phyloP scores from a whole-genome alignment of 768 basidiomycete species.

The Paxillus involutus region DNA sequence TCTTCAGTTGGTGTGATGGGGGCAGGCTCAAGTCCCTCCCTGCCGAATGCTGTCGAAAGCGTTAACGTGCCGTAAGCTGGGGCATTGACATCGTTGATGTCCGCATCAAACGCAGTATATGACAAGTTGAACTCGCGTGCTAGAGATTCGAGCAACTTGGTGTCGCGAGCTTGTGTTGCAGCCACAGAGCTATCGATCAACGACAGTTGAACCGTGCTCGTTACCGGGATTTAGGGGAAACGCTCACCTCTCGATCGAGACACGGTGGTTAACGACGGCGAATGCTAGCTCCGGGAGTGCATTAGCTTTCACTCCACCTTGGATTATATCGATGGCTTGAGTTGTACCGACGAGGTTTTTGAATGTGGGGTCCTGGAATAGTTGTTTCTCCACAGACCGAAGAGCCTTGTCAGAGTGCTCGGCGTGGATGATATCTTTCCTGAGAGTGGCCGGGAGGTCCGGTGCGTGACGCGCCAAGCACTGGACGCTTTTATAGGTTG shows the following conservation, averaged over 20 bases:
- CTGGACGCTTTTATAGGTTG: constrained; percentile 58
- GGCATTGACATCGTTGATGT: constrained; percentile 33
- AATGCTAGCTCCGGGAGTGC: constrained; percentile 75
- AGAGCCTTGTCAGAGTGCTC: constrained; percentile 51
- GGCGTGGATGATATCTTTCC: constrained; percentile 48
- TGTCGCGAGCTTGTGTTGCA: constrained; percentile 45
- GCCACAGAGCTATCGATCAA: constrained; percentile 33
- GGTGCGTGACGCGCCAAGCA: constrained; percentile 68
- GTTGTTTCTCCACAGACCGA: constrained; percentile 45
- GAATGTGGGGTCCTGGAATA: constrained; percentile 38
- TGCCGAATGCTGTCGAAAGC: constrained; percentile 47
- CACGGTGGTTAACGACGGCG: constrained; percentile 72
- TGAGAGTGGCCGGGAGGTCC: constrained; percentile 47
- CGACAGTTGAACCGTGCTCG: background rate
- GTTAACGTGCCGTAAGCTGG: constrained; percentile 46
- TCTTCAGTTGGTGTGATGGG: constrained; percentile 51
- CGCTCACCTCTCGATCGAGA: constrained; percentile 56
- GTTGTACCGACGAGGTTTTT: constrained; percentile 64
- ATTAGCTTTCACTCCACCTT: constrained; percentile 72
- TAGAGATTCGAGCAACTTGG: constrained; percentile 41
- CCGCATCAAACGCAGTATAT: constrained; percentile 54
- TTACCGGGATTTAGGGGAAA: background rate
- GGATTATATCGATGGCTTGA: constrained; percentile 72
- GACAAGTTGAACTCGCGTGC: constrained; percentile 57
- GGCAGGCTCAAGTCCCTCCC: constrained; percentile 58